phyloP scores from a whole-genome alignment of 73 alveolate genomes.

The Paramecium sonneborni region DNA sequence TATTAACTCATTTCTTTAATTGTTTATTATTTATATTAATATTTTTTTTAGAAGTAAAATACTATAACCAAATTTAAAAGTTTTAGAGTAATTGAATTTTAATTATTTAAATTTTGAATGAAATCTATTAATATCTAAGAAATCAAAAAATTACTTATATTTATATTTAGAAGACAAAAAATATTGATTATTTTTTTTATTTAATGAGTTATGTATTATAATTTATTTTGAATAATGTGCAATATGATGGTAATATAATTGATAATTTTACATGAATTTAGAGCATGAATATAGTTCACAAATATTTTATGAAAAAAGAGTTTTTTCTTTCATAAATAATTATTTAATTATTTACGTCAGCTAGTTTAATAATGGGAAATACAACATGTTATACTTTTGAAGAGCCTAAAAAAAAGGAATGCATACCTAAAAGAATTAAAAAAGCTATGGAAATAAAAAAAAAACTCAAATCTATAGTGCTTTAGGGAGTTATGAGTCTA shows the following conservation, averaged over 20 bases:
- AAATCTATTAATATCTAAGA: too few relatives aligned
- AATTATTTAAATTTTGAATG: too few relatives aligned
- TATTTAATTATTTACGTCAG: constrained; percentile 1
- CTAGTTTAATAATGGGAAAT: background rate
- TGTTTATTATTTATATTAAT: background rate
- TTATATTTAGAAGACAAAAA: too few relatives aligned
- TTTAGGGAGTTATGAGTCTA: background rate
- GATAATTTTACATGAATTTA: background rate
- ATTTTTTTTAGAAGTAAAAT: background rate
- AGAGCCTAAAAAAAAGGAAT: background rate
- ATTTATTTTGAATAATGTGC: background rate
- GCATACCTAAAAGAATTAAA: background rate
- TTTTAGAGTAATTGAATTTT: too few relatives aligned
- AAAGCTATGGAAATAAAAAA: background rate
- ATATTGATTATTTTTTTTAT: too few relatives aligned
- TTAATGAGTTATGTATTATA: background rate
- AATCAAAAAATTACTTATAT: too few relatives aligned
- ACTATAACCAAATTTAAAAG: background rate
- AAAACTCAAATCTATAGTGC: background rate
- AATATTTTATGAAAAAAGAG: background rate
- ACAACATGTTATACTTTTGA: background rate
- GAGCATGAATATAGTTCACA: too few relatives aligned
- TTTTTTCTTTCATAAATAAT: background rate
- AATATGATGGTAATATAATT: background rate
- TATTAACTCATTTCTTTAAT: background rate